A percentile compares a stretch with the other conserved stretches of the same genome.
These are phyloP conservation scores for Vigna unguiculata DNA, from an alignment of 306 rosid genomes.

Conservation along the genomic window DNA sequence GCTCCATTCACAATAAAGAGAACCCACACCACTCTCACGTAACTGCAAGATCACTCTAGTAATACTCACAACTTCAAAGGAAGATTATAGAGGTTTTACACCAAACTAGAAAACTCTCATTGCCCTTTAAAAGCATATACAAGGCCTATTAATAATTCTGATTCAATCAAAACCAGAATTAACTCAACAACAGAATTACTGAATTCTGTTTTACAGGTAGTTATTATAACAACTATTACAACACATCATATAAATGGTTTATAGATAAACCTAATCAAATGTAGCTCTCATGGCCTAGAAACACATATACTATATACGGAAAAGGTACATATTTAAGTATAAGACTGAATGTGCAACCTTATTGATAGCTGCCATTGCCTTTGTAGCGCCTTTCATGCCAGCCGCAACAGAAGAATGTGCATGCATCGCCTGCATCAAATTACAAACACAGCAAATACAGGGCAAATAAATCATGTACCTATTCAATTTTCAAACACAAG, in stretches of 20 bases:
- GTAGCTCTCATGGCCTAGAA: constrained; percentile 5
- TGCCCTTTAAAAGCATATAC: too few relatives aligned
- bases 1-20: too few relatives aligned
- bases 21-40: too few relatives aligned
- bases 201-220: too few relatives aligned
- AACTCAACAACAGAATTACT: too few relatives aligned
- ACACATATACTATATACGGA: constrained; percentile 6
- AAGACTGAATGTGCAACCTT: constrained; percentile 58
- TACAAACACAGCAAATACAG: constrained; percentile 31
- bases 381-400: constrained; percentile 92
- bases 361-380: constrained; percentile 90
- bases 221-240: too few relatives aligned
- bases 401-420: constrained; percentile 94
- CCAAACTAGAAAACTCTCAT: too few relatives aligned
- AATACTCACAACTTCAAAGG: too few relatives aligned
- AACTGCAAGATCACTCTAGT: too few relatives aligned
- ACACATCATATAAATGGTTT: background rate
- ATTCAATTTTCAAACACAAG: background rate
- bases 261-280: constrained; percentile 15
- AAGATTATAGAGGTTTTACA: too few relatives aligned
- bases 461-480: constrained; percentile 29
- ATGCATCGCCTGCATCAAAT: constrained; percentile 80
- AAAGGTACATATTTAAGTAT: background rate
- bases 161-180: too few relatives aligned
- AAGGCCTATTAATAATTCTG: too few relatives aligned